These are phyloP conservation scores for Pyrenochaeta sp. DNA, from an alignment of 2,329 filamentous ascomycete genomes.

Conservation along the genomic window DNA sequence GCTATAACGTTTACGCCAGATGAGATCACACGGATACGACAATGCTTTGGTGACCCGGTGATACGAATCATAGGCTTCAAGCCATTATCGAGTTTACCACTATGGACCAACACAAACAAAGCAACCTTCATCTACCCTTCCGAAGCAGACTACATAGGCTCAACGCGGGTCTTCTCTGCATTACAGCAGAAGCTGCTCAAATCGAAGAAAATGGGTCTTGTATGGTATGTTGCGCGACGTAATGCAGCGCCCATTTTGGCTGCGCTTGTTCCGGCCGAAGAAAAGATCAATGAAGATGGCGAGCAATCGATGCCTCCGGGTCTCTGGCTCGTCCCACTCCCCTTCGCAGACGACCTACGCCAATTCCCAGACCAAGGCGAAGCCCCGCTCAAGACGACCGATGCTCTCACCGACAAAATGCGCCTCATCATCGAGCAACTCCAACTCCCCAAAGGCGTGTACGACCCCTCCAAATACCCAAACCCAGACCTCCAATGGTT, in stretches of 20 bases:
- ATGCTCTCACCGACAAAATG: conserved; percentile 81
- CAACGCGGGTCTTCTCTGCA: conserved; percentile 89
- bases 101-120: conserved; percentile 86
- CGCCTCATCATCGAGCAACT: conserved; percentile 81
- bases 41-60: conserved; percentile 77
- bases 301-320: conserved; percentile 80
- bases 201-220: conserved; percentile 81
- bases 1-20: conserved; percentile 86
- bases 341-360: conserved; percentile 88
- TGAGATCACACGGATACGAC: conserved; percentile 77
- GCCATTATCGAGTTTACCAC: conserved; percentile 72
- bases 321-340: conserved; percentile 86
- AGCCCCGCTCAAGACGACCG: conserved; percentile 56
- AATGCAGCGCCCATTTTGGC: conserved; percentile 83
- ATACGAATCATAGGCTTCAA: conserved; percentile 97
- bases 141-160: conserved; percentile 88
- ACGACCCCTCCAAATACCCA: conserved; percentile 86
- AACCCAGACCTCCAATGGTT: conserved; percentile 97
- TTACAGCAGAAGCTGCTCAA: conserved; percentile 85
- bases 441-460: conserved; percentile 84
- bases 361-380: conserved; percentile 71
- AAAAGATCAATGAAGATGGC: conserved; percentile 67
- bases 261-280: conserved; percentile 79
- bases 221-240: conserved; percentile 85
- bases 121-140: conserved; percentile 94